Evolutionary conservation across 1,284 basidiomycete genomes (phyloP).

Genomic region (Earliella scabrosa): DNA sequence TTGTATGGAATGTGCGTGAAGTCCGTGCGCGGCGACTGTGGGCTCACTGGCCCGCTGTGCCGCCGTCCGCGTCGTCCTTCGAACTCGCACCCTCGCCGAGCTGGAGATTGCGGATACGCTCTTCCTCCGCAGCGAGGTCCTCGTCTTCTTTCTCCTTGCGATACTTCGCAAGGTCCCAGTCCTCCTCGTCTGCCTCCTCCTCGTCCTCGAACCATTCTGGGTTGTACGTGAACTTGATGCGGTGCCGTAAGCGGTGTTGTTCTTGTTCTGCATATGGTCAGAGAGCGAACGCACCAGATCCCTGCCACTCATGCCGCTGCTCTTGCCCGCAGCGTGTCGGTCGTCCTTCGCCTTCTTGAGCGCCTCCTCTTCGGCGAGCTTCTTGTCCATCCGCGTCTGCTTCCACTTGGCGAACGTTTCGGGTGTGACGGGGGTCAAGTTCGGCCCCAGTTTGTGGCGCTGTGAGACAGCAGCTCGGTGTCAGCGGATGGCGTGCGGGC

Average conservation of each 20-base stretch:
- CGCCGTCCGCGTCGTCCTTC: conserved; percentile 24
- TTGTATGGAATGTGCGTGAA: conserved; percentile 14
- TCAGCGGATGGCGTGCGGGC: not conserved
- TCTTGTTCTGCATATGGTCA: not conserved
- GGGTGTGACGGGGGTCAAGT: conserved; percentile 94
- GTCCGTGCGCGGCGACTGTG: not conserved
- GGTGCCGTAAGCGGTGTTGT: too few relatives aligned
- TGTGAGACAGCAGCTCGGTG: conserved; percentile 36
- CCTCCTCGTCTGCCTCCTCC: conserved; percentile 76
- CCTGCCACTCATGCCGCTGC: conserved; percentile 91
- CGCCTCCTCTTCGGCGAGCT: conserved; percentile 84
- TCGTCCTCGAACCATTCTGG: conserved; percentile 93
- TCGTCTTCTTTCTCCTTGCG: conserved; percentile 67
- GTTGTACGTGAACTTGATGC: conserved; percentile 88
- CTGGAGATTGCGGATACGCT: conserved; percentile 38
- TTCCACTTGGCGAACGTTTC: conserved; percentile 97
- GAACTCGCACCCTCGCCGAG: conserved; percentile 25
- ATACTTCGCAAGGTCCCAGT: conserved; percentile 75
- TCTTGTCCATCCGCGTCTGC: conserved; percentile 91
- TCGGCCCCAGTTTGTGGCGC: conserved; percentile 93
- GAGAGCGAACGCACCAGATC: conserved; percentile 74
- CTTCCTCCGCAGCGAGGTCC: conserved; percentile 48
- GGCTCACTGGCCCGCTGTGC: conserved; percentile 10
- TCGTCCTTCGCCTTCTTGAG: conserved; percentile 85
- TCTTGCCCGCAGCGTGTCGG: conserved; percentile 90